phyloP scores from a whole-genome alignment of 2,329 filamentous ascomycete species.

The Pyrenophora teres region DNA sequence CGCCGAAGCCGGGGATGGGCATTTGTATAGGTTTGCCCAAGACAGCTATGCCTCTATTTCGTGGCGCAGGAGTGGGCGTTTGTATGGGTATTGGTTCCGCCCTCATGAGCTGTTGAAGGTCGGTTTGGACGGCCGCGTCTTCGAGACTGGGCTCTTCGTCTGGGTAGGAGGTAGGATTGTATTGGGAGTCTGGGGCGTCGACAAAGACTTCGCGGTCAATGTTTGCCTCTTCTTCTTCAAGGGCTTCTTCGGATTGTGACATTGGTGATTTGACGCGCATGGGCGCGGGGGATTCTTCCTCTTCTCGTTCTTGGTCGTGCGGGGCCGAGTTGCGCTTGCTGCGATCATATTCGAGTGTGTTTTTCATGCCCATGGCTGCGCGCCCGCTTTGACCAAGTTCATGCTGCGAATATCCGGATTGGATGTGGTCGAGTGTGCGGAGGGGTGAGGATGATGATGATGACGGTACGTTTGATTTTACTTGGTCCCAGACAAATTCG shows the following conservation, averaged over 20 bases:
- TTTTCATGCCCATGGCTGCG: slow-evolving; percentile 30
- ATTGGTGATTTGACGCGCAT: slow-evolving; percentile 76
- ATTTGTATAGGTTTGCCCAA: slow-evolving; percentile 30
- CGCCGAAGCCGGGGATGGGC: slow-evolving; percentile 19
- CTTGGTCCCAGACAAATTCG: slow-evolving; percentile 99
- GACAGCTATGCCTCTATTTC: slow-evolving; percentile 17
- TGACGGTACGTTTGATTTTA: slow-evolving; percentile 78
- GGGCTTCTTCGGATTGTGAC: slow-evolving; percentile 70
- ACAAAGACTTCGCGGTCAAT: slow-evolving; percentile 52
- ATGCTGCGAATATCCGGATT: slow-evolving; percentile 31
- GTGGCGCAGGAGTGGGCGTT: slow-evolving; percentile 27
- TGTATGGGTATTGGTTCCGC: slow-evolving; percentile 12
- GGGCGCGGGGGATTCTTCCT: slow-evolving; percentile 7
- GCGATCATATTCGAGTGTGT: slow-evolving; percentile 13
- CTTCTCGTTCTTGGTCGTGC: not conserved
- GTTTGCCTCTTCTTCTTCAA: slow-evolving; percentile 45
- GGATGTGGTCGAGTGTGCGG: slow-evolving; percentile 44
- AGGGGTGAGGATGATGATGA: slow-evolving; percentile 56
- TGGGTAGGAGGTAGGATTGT: slow-evolving; percentile 32
- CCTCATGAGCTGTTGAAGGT: slow-evolving; percentile 17
- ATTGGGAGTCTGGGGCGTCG: slow-evolving; percentile 55
- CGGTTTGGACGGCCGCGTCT: slow-evolving; percentile 26
- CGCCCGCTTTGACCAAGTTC: slow-evolving; percentile 50
- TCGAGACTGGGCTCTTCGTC: slow-evolving; percentile 27
- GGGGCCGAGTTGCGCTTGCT: too few species aligned